phyloP scores from a whole-genome alignment of 768 basidiomycete genomes.

The Lentinula aciculospora region DNA sequence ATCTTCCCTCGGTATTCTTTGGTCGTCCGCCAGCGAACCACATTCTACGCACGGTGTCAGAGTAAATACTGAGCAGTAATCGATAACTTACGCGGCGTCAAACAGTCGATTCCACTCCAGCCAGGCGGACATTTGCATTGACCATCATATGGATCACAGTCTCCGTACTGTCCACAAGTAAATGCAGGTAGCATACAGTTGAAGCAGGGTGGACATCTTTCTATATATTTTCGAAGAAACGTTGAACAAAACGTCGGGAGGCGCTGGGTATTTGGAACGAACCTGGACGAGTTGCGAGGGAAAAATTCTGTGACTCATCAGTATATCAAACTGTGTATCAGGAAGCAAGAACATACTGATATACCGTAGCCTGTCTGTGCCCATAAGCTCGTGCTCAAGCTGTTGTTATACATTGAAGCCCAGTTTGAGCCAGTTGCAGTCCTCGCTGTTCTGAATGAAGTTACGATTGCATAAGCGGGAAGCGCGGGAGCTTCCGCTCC shows the following conservation, averaged over 20 bases:
- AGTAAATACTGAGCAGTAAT: not conserved
- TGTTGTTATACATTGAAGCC: not conserved
- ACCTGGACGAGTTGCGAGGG: conserved; percentile 2
- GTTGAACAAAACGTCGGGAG: not conserved
- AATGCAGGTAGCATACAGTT: conserved; percentile 74
- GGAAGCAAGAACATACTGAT: not conserved
- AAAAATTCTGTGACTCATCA: not conserved
- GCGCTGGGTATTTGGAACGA: not conserved
- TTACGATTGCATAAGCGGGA: not conserved
- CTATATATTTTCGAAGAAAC: conserved; percentile 21
- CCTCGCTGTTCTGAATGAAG: not conserved
- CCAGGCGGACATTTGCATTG: conserved; percentile 96
- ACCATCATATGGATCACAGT: conserved; percentile 88
- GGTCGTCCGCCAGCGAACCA: conserved; percentile 86
- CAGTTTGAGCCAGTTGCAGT: too few species aligned
- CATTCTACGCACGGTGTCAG: conserved; percentile 54
- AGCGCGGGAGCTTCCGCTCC: not conserved
- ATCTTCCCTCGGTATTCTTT: conserved; percentile 73
- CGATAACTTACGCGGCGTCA: conserved; percentile 72
- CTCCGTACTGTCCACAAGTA: conserved; percentile 87
- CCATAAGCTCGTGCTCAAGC: not conserved
- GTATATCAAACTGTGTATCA: not conserved
- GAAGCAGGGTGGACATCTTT: conserved; percentile 84
- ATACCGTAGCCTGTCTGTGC: not conserved
- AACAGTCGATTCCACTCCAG: conserved; percentile 96